Evolutionary conservation across 83 land plant species (phyloP).

Genomic region (Diphasiastrum complanatum): DNA sequence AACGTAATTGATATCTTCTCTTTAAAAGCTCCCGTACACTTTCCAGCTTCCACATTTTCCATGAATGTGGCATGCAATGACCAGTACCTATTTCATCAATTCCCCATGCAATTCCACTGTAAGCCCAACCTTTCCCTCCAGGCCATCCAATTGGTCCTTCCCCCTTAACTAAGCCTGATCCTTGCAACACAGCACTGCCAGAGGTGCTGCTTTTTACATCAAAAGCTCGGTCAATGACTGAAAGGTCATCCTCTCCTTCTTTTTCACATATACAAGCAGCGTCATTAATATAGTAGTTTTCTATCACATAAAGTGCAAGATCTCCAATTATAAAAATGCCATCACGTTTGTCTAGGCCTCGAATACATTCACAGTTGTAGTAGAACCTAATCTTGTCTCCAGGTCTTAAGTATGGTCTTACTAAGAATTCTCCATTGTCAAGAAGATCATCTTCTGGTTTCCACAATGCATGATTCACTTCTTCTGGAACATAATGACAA

Average conservation of each 20-base stretch:
- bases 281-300: slow-evolving; percentile 83
- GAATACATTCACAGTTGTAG: slow-evolving; percentile 97
- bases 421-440: slow-evolving; percentile 93
- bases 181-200: slow-evolving; percentile 45
- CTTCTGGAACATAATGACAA: slow-evolving; percentile 38
- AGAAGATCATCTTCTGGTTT: slow-evolving; percentile 58
- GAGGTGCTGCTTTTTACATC: slow-evolving; percentile 70
- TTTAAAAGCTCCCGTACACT: slow-evolving; percentile 93
- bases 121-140: slow-evolving; percentile 99
- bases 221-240: slow-evolving; percentile 92
- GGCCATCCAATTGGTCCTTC: slow-evolving; percentile 43
- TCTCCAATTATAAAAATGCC: slow-evolving; percentile 98
- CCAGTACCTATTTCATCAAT: slow-evolving; percentile 69
- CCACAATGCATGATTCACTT: slow-evolving; percentile 34
- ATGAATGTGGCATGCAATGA: slow-evolving; percentile 66
- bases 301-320: slow-evolving; percentile 76
- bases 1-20: slow-evolving; percentile 93
- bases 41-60: slow-evolving; percentile 98
- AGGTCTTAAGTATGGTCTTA: slow-evolving; percentile 87
- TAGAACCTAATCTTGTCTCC: slow-evolving; percentile 78
- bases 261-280: slow-evolving; percentile 83
- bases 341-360: slow-evolving; percentile 95
- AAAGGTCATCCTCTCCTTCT: slow-evolving; percentile 71
- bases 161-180: slow-evolving; percentile 42
- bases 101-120: slow-evolving; percentile 96